Base-by-base conservation (phyloP, 140 eudicot species). In the Flaveria floridana region DNA sequence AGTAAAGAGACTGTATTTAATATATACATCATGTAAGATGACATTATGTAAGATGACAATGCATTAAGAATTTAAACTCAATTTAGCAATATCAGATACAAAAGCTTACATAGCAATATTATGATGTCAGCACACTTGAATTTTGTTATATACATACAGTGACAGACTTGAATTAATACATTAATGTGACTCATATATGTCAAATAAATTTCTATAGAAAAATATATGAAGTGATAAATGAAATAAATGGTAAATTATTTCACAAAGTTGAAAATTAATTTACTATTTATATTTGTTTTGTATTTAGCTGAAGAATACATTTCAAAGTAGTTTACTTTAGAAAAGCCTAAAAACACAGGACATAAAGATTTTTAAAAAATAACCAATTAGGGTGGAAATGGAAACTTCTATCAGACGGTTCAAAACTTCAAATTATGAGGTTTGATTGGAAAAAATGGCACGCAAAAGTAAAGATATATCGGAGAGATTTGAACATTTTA, bases 121-220 rank as follows among this genome's bases (percentile, higher is more conserved):
- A 63, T 30, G 68, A 28, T 63, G 68, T 26, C 21, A 30, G 68
- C 68, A 63, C 15, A 13, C 46, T 6, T 28, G 20, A 63, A 63
- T 15, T 63, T n/a, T 61, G 18, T 58, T 58, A 3, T 58, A 23
- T 0, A 23, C 20, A 56, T 7, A 56, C 0, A 9, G 7, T 7
- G 4, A 59, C 7, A 59, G 16, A 11, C 66, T 14, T 1, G 41
- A 59, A 25, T 11, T 18, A 3, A 59, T 59, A 25, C 18, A 12
- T 59, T 26, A 59, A 23, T 59, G 66, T 59, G 41, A 59, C 23
- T 11, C 12, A 11, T 59, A 25, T 59, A 25, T 12, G 42, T 25
- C 66, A 25, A 59, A 20, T 21, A 10, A 20, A 58, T 20, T 58
- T 58, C 3, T 21, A 58, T 8, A 12, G 11, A 61, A 23, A 13